Conservation (phyloP, 768 basidiomycete genomes). For the Suillus sp. region DNA sequence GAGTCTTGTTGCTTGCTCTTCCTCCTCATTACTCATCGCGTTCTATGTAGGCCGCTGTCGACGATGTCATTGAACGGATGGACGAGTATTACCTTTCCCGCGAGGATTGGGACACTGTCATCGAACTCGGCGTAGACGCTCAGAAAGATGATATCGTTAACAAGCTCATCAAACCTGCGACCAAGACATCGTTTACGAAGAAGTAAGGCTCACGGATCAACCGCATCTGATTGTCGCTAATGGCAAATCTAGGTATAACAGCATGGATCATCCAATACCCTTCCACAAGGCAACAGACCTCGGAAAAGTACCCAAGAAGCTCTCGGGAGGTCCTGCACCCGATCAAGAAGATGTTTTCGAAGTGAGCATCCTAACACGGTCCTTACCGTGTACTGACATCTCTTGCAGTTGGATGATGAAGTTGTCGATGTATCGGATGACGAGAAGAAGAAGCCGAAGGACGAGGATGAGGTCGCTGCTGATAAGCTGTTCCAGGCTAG, state of each 20-base stretch:
- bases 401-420: constrained; percentile 46
- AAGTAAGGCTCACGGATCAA: constrained; percentile 52
- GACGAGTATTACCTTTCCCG: constrained; percentile 92
- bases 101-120: constrained; percentile 96
- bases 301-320: constrained; percentile 79
- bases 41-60: constrained; percentile 64
- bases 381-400: not conserved
- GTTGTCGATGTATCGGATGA: constrained; percentile 51
- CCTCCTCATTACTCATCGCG: constrained; percentile 7
- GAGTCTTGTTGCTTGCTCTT: constrained; percentile 36
- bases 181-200: constrained; percentile 83
- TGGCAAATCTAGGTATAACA: constrained; percentile 72
- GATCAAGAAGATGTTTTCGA: constrained; percentile 94
- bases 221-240: not conserved
- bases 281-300: constrained; percentile 89
- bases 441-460: constrained; percentile 36
- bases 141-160: constrained; percentile 71
- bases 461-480: constrained; percentile 50
- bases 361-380: constrained; percentile 41
- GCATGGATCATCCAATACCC: constrained; percentile 86
- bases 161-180: constrained; percentile 81
- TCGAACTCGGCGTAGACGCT: constrained; percentile 89
- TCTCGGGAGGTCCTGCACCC: constrained; percentile 72
- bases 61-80: constrained; percentile 84
- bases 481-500: constrained; percentile 64